These are phyloP conservation scores for sunflower (Helianthus annuus) DNA, from an alignment of 129 eudicot species.

Conservation along the genomic window HanXRQr2.0-SUNRISE NC_035449.2:157629917-157630416, in stretches of 20 bases:
- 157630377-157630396: slow-evolving; percentile 12
- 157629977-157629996: no score
- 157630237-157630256: neutral
- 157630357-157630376: slow-evolving; percentile 36
- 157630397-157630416: slow-evolving; percentile 34
- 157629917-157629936: neutral
- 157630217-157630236: neutral
- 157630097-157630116: no score
- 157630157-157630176: neutral
- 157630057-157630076: no score
- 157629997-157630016: no score
- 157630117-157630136: no score
- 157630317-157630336: neutral
- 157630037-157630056: no score
- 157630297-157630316: neutral
- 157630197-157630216: neutral
- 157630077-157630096: no score
- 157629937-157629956: neutral
- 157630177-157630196: neutral
- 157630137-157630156: no score
- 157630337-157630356: slow-evolving; percentile 35
- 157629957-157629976: no score
- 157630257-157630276: neutral
- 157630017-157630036: no score
- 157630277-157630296: neutral